Percentiles rank a stretch among this genome's conserved stretches.
These are phyloP conservation scores for Chrysanthemum seticuspe DNA, from an alignment of 129 eudicot species.

Conservation along the genomic window DNA sequence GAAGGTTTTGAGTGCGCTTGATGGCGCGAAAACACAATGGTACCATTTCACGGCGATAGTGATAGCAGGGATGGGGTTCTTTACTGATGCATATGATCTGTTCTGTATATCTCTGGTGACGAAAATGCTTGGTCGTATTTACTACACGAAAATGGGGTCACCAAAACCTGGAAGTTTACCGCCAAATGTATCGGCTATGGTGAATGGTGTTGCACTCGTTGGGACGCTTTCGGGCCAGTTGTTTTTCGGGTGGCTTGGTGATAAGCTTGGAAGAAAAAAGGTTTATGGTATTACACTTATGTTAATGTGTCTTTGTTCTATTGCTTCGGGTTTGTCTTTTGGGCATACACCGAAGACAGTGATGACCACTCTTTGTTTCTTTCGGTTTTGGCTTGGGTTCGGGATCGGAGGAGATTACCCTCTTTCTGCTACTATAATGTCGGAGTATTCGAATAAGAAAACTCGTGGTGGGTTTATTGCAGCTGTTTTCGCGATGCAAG, in stretches of 20 bases:
- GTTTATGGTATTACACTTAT: slow-evolving; percentile 56
- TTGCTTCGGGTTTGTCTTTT: slow-evolving; percentile 57
- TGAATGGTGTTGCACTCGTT: slow-evolving; percentile 54
- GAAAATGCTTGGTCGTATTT: slow-evolving; percentile 54
- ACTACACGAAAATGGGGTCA: slow-evolving; percentile 44
- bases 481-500: slow-evolving; percentile 50
- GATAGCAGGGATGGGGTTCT: slow-evolving; percentile 65
- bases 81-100: slow-evolving; percentile 57
- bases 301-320: slow-evolving; percentile 51
- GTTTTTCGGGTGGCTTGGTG: slow-evolving; percentile 65
- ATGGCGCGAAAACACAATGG: slow-evolving; percentile 64
- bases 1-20: slow-evolving; percentile 50
- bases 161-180: slow-evolving; percentile 57
- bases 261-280: slow-evolving; percentile 53
- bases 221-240: slow-evolving; percentile 58
- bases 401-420: slow-evolving; percentile 71
- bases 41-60: slow-evolving; percentile 63
- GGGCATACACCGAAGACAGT: slow-evolving; percentile 45
- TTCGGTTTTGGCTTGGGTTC: slow-evolving; percentile 62
- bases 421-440: slow-evolving; percentile 58
- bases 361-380: slow-evolving; percentile 57
- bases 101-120: slow-evolving; percentile 61
- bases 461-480: slow-evolving; percentile 42
- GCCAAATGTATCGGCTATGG: slow-evolving; percentile 51
- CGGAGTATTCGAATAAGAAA: slow-evolving; percentile 45